Percentiles rank a stretch among this genome's conserved stretches.
Evolutionary conservation across 352 stramenopile genomes (phyloP).

Genomic region (Phytopythium cucurbitacearum): DNA sequence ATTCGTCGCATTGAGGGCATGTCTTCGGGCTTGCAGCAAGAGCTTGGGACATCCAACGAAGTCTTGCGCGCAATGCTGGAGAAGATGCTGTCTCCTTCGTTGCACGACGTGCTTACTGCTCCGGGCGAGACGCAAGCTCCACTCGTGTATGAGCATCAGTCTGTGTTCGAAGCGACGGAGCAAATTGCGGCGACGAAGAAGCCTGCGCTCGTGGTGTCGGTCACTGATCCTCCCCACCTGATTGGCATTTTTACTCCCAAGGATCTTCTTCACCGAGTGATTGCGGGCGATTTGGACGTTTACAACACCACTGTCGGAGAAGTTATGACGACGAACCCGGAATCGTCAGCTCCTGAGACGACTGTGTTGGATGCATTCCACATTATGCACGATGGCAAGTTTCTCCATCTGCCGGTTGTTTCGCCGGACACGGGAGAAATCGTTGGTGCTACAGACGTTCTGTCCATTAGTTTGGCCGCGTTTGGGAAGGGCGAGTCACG

Average conservation of each 20-base stretch:
- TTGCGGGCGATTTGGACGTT: constrained; percentile 89
- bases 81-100: constrained; percentile 83
- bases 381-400: constrained; percentile 98
- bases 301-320: constrained; percentile 85
- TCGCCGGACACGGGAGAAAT: constrained; percentile 63
- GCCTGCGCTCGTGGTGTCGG: constrained; percentile 72
- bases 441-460: constrained; percentile 73
- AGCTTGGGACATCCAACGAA: constrained; percentile 58
- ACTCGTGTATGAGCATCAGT: constrained; percentile 67
- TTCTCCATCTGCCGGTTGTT: constrained; percentile 96
- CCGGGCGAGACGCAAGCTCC: constrained; percentile 65
- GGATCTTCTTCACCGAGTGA: constrained; percentile 95
- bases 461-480: constrained; percentile 73
- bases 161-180: constrained; percentile 63
- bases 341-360: constrained; percentile 91
- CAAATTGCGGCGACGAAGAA: constrained; percentile 79
- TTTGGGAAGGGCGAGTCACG: constrained; percentile 67
- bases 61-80: constrained; percentile 81
- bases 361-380: constrained; percentile 96
- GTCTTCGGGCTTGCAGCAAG: constrained; percentile 74
- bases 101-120: constrained; percentile 66
- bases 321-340: constrained; percentile 96
- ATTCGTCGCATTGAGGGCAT: constrained; percentile 95
- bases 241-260: constrained; percentile 98
- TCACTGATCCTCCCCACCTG: constrained; percentile 56